Base-by-base conservation (phyloP, 1,284 basidiomycete genomes). In the Pseudozyma thailandica region DNA sequence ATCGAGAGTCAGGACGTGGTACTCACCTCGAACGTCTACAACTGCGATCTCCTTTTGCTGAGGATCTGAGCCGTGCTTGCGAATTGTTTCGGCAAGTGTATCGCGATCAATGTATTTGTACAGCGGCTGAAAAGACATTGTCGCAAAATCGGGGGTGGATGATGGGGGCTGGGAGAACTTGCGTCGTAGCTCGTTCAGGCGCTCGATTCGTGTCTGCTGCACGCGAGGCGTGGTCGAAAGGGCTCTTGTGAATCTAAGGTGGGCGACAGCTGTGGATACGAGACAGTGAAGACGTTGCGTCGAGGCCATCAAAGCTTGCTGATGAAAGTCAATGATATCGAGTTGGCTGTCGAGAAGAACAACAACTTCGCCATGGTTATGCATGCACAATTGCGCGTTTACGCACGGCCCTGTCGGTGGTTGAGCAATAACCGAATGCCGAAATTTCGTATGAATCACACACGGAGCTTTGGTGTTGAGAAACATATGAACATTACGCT, bases 21-120 rank as follows among this genome's bases (percentile, higher is more conserved):
- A 49, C 74, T 38, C 43, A 77, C 74, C 74, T 50, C 80, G 71
- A 13, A 80, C 80, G 51, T 82, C 80, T 20, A 82, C 68, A 20
- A 82, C 63, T 12, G 77, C 77, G 35, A 78, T 28, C n/a, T 71
- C 53, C 18, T 57, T 50, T 44, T 63, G 58, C 1, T 37, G n/a
- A 3, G 69, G 60, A 10, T 66, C n/a, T 23, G 50, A 18, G 2
- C 33, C 46, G 20, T 63, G 58, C 47, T 54, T 42, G 18, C 69
- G 71, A 10, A 78, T 53, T 23, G 50, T 54, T 23, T 71, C 53
- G 4, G 75, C 77, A 10, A 79, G 65, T 9, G 53, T 39, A 26
- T 74, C 71, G 2, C 75, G 65, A 26, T 79, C 75, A 26, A 79
- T 63, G 41, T 79, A 79, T 26, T 37, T 68, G 61, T 79, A 77